Conservation (phyloP, 768 basidiomycete species). For the Panaeolus papilionaceus region DNA sequence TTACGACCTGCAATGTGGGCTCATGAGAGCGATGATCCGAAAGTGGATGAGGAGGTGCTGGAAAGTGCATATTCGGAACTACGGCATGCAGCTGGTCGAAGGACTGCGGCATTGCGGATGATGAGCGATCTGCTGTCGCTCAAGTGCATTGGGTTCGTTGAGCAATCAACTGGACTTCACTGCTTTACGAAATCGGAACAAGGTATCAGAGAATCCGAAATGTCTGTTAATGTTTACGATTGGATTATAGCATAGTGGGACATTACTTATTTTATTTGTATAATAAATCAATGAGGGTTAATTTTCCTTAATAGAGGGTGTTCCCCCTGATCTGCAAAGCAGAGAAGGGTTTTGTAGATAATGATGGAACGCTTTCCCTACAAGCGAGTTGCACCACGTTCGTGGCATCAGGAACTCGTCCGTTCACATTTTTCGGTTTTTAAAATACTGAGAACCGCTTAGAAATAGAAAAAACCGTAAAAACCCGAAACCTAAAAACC, state of each 20-base stretch:
- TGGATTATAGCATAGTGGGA: slow-evolving; percentile 7
- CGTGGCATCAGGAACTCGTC: too few species aligned
- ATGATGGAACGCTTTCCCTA: too few species aligned
- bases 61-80: slow-evolving; percentile 21
- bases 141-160: slow-evolving; percentile 25
- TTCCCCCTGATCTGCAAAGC: too few species aligned
- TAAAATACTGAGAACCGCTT: too few species aligned
- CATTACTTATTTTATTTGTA: neutral
- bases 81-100: slow-evolving; percentile 17
- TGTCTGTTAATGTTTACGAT: slow-evolving; percentile 1
- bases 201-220: slow-evolving; percentile 8
- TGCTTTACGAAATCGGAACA: neutral
- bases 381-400: too few species aligned
- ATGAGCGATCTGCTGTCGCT: slow-evolving; percentile 21
- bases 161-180: neutral
- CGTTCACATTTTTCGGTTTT: too few species aligned
- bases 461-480: too few species aligned
- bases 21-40: slow-evolving; percentile 18
- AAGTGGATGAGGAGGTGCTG: slow-evolving; percentile 11
- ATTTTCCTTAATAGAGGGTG: neutral
- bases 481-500: too few species aligned
- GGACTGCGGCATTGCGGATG: slow-evolving; percentile 22
- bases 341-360: too few species aligned
- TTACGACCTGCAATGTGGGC: slow-evolving; percentile 22
- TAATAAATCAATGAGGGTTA: neutral